Percentiles rank a stretch among this genome's conserved stretches.
Conservation (phyloP, 1,284 basidiomycete species). For the Ceratobasidium sp. region DNA sequence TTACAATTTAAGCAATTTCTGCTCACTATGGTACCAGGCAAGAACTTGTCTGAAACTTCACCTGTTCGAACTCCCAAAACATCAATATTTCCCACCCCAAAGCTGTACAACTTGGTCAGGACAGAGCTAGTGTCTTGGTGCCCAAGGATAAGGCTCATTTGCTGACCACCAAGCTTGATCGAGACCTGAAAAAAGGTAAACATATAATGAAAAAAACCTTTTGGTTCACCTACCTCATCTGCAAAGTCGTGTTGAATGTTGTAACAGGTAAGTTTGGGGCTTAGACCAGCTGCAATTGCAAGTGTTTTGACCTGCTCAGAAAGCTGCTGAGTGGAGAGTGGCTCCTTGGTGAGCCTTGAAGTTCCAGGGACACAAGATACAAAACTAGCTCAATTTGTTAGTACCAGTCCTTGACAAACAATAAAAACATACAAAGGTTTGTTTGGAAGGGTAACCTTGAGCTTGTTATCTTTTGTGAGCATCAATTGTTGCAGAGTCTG, state of each 20-base stretch:
- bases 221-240: not conserved
- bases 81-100: not conserved
- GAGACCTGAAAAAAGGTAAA: not conserved
- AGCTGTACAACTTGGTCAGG: not conserved
- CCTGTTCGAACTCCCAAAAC: not conserved
- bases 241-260: not conserved
- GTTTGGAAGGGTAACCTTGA: not conserved
- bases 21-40: not conserved
- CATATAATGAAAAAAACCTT: not conserved
- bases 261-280: not conserved
- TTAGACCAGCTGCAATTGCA: not conserved
- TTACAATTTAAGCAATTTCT: not conserved
- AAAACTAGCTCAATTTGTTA: not conserved
- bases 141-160: not conserved
- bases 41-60: not conserved
- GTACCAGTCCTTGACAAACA: not conserved
- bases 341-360: not conserved
- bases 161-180: not conserved
- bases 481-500: not conserved
- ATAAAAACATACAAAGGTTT: not conserved
- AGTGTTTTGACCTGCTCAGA: not conserved
- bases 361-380: not conserved
- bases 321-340: not conserved
- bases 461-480: not conserved
- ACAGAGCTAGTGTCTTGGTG: not conserved